Evolutionary conservation across 2,329 filamentous ascomycete genomes (phyloP).

Genomic region (Colletotrichum shisoi): DNA sequence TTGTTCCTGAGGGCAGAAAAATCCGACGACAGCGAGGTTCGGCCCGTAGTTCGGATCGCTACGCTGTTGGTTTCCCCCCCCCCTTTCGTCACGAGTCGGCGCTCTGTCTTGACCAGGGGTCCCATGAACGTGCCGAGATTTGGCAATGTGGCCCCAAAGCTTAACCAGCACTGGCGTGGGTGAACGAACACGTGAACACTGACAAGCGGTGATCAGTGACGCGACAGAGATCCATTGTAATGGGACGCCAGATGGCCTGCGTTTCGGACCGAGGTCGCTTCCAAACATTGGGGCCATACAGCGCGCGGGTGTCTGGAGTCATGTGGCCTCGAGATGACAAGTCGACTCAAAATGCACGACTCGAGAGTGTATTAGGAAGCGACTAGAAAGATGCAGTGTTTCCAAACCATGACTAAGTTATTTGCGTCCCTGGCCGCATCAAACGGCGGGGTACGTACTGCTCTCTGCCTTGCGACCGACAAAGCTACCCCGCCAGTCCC

Average conservation of each 20-base stretch:
- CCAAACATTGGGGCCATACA: not conserved
- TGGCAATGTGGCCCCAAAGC: conserved; percentile 11
- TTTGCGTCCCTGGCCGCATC: not conserved
- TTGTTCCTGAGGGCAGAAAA: not conserved
- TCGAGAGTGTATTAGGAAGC: not conserved
- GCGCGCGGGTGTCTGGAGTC: not conserved
- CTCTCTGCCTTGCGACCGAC: no score
- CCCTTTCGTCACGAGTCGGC: not conserved
- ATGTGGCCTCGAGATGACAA: not conserved
- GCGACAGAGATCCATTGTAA: not conserved
- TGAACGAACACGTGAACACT: no score
- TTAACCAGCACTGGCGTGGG: conserved; percentile 15
- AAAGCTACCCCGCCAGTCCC: conserved; percentile 9
- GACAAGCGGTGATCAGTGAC: no score
- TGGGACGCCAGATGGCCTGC: not conserved
- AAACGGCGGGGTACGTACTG: no score
- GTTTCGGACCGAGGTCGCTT: conserved; percentile 5
- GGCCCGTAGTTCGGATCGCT: conserved; percentile 4
- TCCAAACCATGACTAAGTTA: conserved; percentile 1
- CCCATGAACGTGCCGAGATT: not conserved
- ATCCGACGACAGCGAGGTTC: not conserved
- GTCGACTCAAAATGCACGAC: not conserved
- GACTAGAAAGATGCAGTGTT: no score
- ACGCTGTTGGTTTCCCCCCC: no score
- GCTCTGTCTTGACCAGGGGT: not conserved